A percentile compares a stretch with the other conserved stretches of the same genome.
These are phyloP conservation scores for Coriolopsis trogii DNA, from an alignment of 1,284 basidiomycete species.

Conservation along the genomic window DNA sequence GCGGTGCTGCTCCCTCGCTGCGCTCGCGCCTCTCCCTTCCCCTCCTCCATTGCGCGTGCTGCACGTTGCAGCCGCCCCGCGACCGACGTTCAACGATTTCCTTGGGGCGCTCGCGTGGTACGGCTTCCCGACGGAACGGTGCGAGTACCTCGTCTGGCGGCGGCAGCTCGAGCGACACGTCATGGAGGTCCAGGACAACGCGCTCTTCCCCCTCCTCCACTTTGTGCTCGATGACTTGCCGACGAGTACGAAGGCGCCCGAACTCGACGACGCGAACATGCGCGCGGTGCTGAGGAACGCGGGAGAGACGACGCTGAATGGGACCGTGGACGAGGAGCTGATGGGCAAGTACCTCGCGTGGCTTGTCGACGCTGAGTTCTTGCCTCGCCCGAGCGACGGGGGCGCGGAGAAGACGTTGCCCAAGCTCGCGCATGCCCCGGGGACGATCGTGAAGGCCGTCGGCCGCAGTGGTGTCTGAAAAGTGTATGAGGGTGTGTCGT, in stretches of 20 bases:
- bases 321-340: constrained; percentile 77
- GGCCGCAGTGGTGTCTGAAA: constrained; percentile 46
- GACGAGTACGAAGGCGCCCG: constrained; percentile 93
- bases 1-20: constrained; percentile 76
- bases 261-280: constrained; percentile 90
- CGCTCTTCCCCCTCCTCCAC: constrained; percentile 95
- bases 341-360: constrained; percentile 94
- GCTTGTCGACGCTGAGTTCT: constrained; percentile 87
- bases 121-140: constrained; percentile 80
- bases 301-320: constrained; percentile 44
- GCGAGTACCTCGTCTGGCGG: constrained; percentile 94
- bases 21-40: constrained; percentile 53
- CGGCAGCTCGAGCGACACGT: constrained; percentile 94
- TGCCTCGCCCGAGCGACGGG: constrained; percentile 61
- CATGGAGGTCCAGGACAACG: constrained; percentile 92
- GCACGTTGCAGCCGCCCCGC: constrained; percentile 88
- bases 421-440: constrained; percentile 29
- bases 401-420: constrained; percentile 51
- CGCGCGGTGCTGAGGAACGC: constrained; percentile 59
- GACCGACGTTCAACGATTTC: constrained; percentile 90
- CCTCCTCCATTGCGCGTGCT: constrained; percentile 65
- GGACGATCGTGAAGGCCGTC: constrained; percentile 42
- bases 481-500: too few species aligned
- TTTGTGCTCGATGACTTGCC: constrained; percentile 98
- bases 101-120: constrained; percentile 77